Conservation (phyloP, 805 yeast genomes). For the Wickerhamomyces xylosicus region DNA sequence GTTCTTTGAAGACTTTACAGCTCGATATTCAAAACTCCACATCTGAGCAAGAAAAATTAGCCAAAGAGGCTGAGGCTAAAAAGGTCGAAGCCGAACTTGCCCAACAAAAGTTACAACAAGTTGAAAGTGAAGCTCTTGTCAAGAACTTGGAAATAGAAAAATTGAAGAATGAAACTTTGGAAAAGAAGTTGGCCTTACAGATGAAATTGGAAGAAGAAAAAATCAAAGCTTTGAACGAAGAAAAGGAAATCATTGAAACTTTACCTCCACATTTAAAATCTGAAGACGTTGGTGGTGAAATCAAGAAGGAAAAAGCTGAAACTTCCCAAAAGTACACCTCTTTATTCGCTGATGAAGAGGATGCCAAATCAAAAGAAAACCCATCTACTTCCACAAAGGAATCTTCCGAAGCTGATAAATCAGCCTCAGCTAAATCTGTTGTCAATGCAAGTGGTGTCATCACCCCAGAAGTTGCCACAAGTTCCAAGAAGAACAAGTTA, state of each 20-base stretch:
- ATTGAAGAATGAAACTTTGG: conserved; percentile 25
- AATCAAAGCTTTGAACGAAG: conserved; percentile 23
- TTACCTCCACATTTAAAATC: conserved; percentile 21
- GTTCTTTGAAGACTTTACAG: conserved; percentile 23
- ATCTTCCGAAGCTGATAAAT: neutral
- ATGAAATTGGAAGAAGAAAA: conserved; percentile 27
- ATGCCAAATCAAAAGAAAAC: neutral
- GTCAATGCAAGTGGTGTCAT: neutral
- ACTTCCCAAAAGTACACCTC: neutral
- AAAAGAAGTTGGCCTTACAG: conserved; percentile 24
- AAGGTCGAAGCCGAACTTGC: conserved; percentile 22
- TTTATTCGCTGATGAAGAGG: conserved; percentile 2
- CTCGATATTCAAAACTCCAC: conserved; percentile 21
- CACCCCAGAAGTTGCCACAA: neutral
- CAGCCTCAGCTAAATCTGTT: conserved; percentile 1
- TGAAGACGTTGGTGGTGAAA: conserved; percentile 5
- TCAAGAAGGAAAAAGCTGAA: neutral
- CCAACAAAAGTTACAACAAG: conserved; percentile 25
- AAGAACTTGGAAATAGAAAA: conserved; percentile 29
- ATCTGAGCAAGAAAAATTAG: conserved; percentile 21
- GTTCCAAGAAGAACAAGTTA: conserved; percentile 1
- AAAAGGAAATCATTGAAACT: conserved; percentile 29
- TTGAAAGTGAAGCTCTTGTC: conserved; percentile 25
- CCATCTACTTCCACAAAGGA: neutral
- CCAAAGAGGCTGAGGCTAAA: conserved; percentile 21